phyloP scores from a whole-genome alignment of 257 asterid genomes.

The Lavandula angustifolia region DNA sequence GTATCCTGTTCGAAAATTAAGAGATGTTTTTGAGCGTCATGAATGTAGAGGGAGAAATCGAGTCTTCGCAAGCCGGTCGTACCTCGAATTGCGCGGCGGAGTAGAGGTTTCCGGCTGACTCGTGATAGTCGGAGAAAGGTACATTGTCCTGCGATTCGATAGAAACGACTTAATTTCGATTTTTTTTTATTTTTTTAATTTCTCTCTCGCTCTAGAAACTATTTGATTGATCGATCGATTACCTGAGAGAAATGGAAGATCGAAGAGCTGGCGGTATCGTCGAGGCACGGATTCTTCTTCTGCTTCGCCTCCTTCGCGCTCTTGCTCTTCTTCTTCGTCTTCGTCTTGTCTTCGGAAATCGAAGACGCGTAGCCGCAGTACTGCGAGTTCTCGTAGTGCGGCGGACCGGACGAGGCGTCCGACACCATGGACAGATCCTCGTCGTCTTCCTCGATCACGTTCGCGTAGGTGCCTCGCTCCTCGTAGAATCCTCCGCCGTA shows the following conservation, averaged over 20 bases:
- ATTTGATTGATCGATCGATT: not conserved
- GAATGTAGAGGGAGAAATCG: not conserved
- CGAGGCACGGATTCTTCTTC: conserved; percentile 53
- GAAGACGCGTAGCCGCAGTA: conserved; percentile 9
- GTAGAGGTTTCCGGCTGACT: conserved; percentile 40
- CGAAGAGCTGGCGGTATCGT: conserved; percentile 94
- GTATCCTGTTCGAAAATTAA: conserved; percentile 47
- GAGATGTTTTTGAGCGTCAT: no score
- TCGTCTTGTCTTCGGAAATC: conserved; percentile 26
- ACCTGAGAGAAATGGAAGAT: conserved; percentile 54
- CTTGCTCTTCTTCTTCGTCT: conserved; percentile 27
- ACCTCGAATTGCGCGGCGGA: conserved; percentile 60
- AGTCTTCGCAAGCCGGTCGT: not conserved
- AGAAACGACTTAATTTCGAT: not conserved
- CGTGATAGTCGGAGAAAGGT: conserved; percentile 33
- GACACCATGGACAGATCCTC: conserved; percentile 85
- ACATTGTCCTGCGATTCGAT: conserved; percentile 50
- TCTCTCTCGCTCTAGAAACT: no score
- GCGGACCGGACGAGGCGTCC: conserved; percentile 95
- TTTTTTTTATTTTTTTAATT: no score
- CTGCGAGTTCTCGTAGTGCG: conserved; percentile 30
- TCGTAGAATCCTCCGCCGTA: conserved; percentile 11
- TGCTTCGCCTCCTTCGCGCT: conserved; percentile 37
- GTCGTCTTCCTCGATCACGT: conserved; percentile 24
- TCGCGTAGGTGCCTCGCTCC: not conserved